These are phyloP conservation scores for Forsythia suspensa DNA, from an alignment of 257 asterid species.

Conservation along the genomic window DNA sequence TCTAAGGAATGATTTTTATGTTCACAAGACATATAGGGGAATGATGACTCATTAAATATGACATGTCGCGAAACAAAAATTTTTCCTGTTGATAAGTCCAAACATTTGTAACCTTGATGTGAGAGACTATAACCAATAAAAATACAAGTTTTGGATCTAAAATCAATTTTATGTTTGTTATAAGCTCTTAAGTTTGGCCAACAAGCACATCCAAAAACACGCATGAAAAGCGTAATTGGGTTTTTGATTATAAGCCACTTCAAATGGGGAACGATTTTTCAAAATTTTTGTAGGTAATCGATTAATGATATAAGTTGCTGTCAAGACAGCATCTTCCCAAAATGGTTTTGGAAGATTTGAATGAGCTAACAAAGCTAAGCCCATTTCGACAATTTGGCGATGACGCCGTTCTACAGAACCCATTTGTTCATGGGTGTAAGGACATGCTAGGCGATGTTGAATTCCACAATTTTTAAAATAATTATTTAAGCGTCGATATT, in stretches of 20 bases:
- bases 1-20: not conserved
- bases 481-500: not conserved
- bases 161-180: not conserved
- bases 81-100: not conserved
- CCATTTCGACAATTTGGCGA: conserved; percentile 11
- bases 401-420: not conserved
- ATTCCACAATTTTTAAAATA: not conserved
- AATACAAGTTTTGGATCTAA: not conserved
- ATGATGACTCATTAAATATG: not conserved
- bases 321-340: not conserved
- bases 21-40: too few relatives aligned
- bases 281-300: not conserved
- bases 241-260: not conserved
- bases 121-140: not conserved
- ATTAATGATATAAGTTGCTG: not conserved
- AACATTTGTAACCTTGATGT: not conserved
- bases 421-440: conserved; percentile 5
- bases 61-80: not conserved
- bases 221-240: not conserved
- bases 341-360: not conserved
- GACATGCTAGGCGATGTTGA: not conserved
- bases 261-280: not conserved
- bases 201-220: too few relatives aligned
- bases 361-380: not conserved
- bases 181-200: not conserved